phyloP scores from a whole-genome alignment of 768 basidiomycete genomes.

The Suillus placidus region DNA sequence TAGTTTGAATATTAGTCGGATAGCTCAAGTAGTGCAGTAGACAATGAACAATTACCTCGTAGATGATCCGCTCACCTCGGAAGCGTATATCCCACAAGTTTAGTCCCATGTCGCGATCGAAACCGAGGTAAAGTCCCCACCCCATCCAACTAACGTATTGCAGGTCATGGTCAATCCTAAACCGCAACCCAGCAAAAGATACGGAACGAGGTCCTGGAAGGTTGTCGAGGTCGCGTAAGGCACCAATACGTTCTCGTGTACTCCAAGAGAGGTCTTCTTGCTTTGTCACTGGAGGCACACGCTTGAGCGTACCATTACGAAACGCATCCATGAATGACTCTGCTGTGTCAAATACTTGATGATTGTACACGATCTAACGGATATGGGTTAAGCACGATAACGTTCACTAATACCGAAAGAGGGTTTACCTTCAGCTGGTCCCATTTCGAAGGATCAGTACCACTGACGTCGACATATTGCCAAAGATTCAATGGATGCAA shows the following conservation, averaged over 20 bases:
- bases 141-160: conserved; percentile 70
- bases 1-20: conserved; percentile 20
- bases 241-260: conserved; percentile 43
- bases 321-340: conserved; percentile 57
- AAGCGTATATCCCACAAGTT: conserved; percentile 65
- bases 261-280: conserved; percentile 47
- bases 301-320: conserved; percentile 52
- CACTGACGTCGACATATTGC: conserved; percentile 58
- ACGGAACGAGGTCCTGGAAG: conserved; percentile 67
- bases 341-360: conserved; percentile 52
- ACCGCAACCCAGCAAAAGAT: conserved; percentile 60
- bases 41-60: conserved; percentile 45
- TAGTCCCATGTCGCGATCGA: conserved; percentile 70
- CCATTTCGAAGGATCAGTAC: conserved; percentile 55
- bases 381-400: conserved; percentile 3
- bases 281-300: conserved; percentile 37
- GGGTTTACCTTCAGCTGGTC: conserved; percentile 49
- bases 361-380: conserved; percentile 57
- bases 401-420: not conserved
- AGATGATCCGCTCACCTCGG: conserved; percentile 59
- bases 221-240: conserved; percentile 56
- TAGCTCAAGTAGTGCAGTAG: not conserved
- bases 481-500: conserved; percentile 58
- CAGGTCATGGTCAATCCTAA: conserved; percentile 51
- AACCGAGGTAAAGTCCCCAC: conserved; percentile 62